Evolutionary conservation across 2,329 filamentous ascomycete species (phyloP).

Genomic region (Aspergillus spinulosporus): DNA sequence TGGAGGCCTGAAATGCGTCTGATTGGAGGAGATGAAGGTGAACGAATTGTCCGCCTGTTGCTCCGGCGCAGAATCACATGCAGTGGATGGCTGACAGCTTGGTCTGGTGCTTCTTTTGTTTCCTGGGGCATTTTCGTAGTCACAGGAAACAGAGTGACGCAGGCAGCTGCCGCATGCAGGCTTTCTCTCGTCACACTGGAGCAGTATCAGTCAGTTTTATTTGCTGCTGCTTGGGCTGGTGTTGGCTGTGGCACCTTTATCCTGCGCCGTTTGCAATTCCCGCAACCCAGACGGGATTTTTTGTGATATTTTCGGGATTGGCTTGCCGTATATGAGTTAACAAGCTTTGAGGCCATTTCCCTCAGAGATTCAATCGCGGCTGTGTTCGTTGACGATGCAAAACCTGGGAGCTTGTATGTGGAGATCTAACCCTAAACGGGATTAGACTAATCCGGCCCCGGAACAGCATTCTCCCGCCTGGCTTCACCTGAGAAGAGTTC

Average conservation of each 20-base stretch:
- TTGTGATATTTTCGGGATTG: conserved; percentile 14
- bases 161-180: not conserved
- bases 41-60: not conserved
- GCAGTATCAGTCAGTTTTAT: not conserved
- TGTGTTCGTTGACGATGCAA: no score
- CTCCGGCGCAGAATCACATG: not conserved
- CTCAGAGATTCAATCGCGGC: not conserved
- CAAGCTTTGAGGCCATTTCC: not conserved
- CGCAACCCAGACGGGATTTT: conserved; percentile 19
- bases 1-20: not conserved
- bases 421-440: no score
- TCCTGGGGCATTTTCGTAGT: not conserved
- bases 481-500: no score
- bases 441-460: no score
- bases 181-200: not conserved
- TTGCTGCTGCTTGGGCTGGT: not conserved
- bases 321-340: conserved; percentile 1
- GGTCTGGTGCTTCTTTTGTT: not conserved
- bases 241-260: conserved; percentile 14
- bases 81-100: not conserved
- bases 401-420: no score
- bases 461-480: no score
- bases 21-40: conserved; percentile 1
- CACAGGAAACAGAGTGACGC: not conserved
- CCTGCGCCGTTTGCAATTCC: conserved; percentile 17